Base-by-base conservation (phyloP, 192 early-diverging fungal genomes). In the Dissophora globulifera region DNA sequence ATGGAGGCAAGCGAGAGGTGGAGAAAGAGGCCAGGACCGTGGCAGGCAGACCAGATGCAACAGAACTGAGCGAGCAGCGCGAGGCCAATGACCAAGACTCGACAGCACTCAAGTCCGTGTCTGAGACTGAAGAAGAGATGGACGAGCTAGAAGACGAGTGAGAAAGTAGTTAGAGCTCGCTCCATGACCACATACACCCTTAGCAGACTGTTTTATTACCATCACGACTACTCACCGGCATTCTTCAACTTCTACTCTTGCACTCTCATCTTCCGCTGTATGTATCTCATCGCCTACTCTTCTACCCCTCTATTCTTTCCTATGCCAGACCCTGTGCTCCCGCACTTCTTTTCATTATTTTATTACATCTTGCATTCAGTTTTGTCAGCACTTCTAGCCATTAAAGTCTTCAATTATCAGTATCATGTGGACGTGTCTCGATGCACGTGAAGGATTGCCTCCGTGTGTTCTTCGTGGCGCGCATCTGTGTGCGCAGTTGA, bases 81-180 rank as follows among this genome's bases (percentile, higher is more conserved):
- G 52, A 31, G 38, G 1, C 10, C 7, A 19, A 11, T 54, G 11
- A 15, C 1, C 22, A 40, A 10, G 38, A 42, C 3, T 20, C 17
- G 11, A 10, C 33, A 17, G 19, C 33, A 23, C 26, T 35, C 6
- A 41, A 55, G 53, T 13, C 26, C 12, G 56, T n/a, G 13, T 49
- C 42, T 4, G 58, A 49, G 46, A 35, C 32, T 1, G 61, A 63
- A 25, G 40, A 53, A 9, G 61, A 58, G 22, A 43, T 58, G 56
- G 56, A 63, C 38, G 61, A 63, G 26, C 29, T 63, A 16, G 61
- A 42, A 13, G 50, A 53, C 15, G 61, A 63, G 16, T 63, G 43
- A 58, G 43, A 4, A 45, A n/a, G n/a, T n/a, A 45, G 2, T 20
- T 20, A 23, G 13, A 13, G 7, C 12, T 38, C 33, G 22, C 8